Evolutionary conservation across 805 yeast genomes (phyloP).

Genomic region (Starmera dryadoides): DNA sequence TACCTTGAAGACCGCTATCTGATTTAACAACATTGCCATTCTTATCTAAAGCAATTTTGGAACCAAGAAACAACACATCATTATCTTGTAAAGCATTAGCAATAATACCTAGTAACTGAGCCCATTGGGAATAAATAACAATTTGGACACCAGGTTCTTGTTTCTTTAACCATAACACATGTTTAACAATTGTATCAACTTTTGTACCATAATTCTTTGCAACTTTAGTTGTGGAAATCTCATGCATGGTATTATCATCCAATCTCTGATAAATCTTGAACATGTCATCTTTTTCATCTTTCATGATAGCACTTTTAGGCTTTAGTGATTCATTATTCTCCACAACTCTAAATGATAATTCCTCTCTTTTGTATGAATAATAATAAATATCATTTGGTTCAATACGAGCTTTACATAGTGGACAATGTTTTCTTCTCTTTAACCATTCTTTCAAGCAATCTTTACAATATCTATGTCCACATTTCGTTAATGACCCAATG

Average conservation of each 20-base stretch:
- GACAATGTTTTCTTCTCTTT: slow-evolving; percentile 51
- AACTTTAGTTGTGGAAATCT: slow-evolving; percentile 37
- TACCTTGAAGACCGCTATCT: neutral
- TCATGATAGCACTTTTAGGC: neutral
- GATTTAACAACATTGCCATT: slow-evolving; percentile 1
- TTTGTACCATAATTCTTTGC: slow-evolving; percentile 70
- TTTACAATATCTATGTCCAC: slow-evolving; percentile 90
- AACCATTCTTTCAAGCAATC: slow-evolving; percentile 79
- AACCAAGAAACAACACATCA: slow-evolving; percentile 49
- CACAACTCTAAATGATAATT: slow-evolving; percentile 35
- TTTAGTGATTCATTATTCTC: too few relatives aligned
- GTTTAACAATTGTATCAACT: slow-evolving; percentile 74
- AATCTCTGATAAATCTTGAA: slow-evolving; percentile 25
- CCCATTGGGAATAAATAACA: slow-evolving; percentile 87
- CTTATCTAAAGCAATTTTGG: slow-evolving; percentile 23
- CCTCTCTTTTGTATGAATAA: slow-evolving; percentile 54
- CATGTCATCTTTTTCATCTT: slow-evolving; percentile 9
- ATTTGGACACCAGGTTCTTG: slow-evolving; percentile 54
- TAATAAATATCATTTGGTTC: slow-evolving; percentile 50
- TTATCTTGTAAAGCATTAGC: slow-evolving; percentile 58
- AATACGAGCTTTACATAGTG: slow-evolving; percentile 65
- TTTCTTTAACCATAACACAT: slow-evolving; percentile 54
- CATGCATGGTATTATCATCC: slow-evolving; percentile 31
- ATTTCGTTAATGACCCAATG: slow-evolving; percentile 74
- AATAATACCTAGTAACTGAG: slow-evolving; percentile 59